Percentiles rank a stretch among this genome's conserved stretches.
Conservation (phyloP, 2,329 filamentous ascomycete genomes). For the Elsinoe ampelina region DNA sequence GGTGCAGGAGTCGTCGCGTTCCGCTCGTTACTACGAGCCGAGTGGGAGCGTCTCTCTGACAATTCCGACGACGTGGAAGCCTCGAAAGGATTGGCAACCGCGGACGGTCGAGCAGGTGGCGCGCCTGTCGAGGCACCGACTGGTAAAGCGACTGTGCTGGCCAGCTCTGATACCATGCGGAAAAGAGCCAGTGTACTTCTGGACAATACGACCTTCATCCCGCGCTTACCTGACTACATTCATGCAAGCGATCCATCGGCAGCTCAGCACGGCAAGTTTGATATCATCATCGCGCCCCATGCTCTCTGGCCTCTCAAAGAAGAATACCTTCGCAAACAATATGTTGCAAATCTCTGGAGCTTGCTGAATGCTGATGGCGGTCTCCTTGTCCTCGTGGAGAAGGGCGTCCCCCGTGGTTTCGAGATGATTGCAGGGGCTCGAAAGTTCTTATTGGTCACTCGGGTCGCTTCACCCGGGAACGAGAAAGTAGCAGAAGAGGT, state of each 20-base stretch:
- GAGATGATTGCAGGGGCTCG: constrained; percentile 83
- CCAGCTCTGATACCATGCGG: constrained; percentile 65
- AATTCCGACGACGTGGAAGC: constrained; percentile 16
- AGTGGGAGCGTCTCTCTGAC: constrained; percentile 62
- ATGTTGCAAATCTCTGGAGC: constrained; percentile 83
- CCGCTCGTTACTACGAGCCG: constrained; percentile 67
- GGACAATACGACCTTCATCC: constrained; percentile 84
- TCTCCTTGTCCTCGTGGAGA: constrained; percentile 78
- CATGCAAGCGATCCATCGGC: constrained; percentile 47
- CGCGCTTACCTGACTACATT: constrained; percentile 79
- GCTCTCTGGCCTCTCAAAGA: constrained; percentile 67
- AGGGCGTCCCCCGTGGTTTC: constrained; percentile 83
- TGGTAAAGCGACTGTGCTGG: constrained; percentile 72
- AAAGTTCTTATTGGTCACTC: constrained; percentile 64
- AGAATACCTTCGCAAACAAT: constrained; percentile 64
- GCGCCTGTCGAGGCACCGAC: constrained; percentile 41
- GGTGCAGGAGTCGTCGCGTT: constrained; percentile 67
- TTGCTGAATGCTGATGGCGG: constrained; percentile 76
- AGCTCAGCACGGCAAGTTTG: constrained; percentile 51
- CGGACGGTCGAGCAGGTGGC: constrained; percentile 28
- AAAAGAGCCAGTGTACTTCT: constrained; percentile 67
- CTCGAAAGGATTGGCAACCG: constrained; percentile 23
- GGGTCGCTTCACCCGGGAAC: constrained; percentile 56
- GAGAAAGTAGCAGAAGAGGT: constrained; percentile 27
- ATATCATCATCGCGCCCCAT: constrained; percentile 84